Percentiles rank a stretch among this genome's conserved stretches.
phyloP scores from a whole-genome alignment of 1,139 yeast genomes.

The Arxiozyma telluris region DNA sequence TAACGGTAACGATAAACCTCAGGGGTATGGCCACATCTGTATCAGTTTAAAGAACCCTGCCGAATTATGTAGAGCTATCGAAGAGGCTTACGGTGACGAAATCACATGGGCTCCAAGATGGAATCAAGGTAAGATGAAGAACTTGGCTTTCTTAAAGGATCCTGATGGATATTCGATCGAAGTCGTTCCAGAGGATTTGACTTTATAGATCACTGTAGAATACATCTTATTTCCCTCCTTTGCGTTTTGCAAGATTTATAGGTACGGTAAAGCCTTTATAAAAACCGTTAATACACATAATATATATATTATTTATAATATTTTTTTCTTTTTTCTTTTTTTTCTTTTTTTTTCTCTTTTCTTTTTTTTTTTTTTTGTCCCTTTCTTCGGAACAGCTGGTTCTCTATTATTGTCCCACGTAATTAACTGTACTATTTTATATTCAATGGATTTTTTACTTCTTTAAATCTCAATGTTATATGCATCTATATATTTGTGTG shows the following conservation, averaged over 20 bases:
- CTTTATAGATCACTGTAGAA: not conserved
- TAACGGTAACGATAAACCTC: conserved; percentile 70
- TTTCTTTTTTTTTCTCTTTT: too few relatives aligned
- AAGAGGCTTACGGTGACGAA: conserved; percentile 38
- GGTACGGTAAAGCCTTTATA: too few relatives aligned
- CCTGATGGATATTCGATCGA: conserved; percentile 93
- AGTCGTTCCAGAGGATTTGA: conserved; percentile 39
- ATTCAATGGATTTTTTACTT: too few relatives aligned
- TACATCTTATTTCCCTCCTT: too few relatives aligned
- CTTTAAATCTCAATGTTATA: not conserved
- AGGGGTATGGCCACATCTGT: conserved; percentile 84
- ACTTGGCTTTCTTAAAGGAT: conserved; percentile 66
- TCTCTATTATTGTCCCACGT: not conserved
- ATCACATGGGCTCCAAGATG: conserved; percentile 46
- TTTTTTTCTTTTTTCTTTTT: too few relatives aligned
- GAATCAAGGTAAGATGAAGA: conserved; percentile 51
- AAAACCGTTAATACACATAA: too few relatives aligned
- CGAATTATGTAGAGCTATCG: conserved; percentile 44
- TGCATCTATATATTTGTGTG: not conserved
- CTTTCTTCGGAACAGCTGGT: too few relatives aligned
- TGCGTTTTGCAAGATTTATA: too few relatives aligned
- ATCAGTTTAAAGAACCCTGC: conserved; percentile 61
- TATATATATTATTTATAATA: too few relatives aligned
- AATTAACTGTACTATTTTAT: too few relatives aligned
- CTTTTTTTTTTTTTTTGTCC: too few relatives aligned